Percentiles rank a stretch among this genome's conserved stretches.
Evolutionary conservation across 169 alveolate species (phyloP).

Genomic region (Cryptosporidium viatorum): DNA sequence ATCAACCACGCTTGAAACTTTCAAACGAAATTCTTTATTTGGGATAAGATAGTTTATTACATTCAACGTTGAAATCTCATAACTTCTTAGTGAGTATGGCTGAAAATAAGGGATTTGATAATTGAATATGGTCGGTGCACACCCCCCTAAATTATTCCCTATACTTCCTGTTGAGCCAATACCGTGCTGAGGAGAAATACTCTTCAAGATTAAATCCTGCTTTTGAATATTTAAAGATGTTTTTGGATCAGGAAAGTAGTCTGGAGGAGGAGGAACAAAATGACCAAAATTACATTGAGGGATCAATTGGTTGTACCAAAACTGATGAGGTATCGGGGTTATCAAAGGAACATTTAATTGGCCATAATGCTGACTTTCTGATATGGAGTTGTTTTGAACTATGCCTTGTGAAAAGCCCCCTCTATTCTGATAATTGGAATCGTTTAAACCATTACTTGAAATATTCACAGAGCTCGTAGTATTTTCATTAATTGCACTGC

Average conservation of each 20-base stretch:
- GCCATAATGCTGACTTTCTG: conserved; percentile 13
- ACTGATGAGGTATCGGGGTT: conserved; percentile 5
- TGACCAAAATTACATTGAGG: conserved; percentile 6
- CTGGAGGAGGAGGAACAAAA: conserved; percentile 62
- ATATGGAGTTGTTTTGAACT: background rate
- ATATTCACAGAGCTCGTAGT: background rate
- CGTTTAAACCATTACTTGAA: background rate
- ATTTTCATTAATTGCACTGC: background rate
- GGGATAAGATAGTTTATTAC: conserved; percentile 59
- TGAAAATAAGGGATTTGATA: conserved; percentile 24
- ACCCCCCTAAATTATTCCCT: background rate
- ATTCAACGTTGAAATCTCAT: conserved; percentile 47
- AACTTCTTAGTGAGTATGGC: conserved; percentile 59
- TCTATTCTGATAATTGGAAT: background rate
- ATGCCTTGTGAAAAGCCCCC: background rate
- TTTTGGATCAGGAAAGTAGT: conserved; percentile 15
- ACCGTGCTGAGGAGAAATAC: background rate
- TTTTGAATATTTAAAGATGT: background rate
- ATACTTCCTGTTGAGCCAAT: background rate
- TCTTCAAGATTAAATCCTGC: background rate
- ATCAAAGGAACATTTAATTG: conserved; percentile 41
- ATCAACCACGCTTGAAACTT: conserved; percentile 18
- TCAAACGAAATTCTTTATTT: conserved; percentile 26
- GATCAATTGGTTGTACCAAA: conserved; percentile 28
- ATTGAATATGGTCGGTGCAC: background rate